phyloP scores from a whole-genome alignment of 2,329 filamentous ascomycete genomes.

The Paraphaeosphaeria minitans region DNA sequence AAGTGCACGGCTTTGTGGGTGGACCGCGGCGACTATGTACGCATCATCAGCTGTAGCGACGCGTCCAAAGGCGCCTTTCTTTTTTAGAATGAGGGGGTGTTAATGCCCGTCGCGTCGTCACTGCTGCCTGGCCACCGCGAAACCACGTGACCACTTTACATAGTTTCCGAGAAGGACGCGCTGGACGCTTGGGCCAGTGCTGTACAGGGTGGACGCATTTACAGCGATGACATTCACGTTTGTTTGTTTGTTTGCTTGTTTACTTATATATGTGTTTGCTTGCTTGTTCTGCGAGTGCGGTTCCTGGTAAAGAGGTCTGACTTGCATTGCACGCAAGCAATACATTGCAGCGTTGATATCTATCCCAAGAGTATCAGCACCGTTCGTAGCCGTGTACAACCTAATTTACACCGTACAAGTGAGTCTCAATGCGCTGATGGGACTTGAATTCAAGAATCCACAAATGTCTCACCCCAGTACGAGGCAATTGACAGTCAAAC shows the following conservation, averaged over 20 bases:
- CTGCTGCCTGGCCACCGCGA: background rate
- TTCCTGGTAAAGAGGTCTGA: background rate
- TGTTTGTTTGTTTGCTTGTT: too few species aligned
- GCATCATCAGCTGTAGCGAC: constrained; percentile 8
- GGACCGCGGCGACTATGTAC: constrained; percentile 1
- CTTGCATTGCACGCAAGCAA: background rate
- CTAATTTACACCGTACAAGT: background rate
- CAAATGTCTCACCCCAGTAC: background rate
- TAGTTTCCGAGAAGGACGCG: background rate
- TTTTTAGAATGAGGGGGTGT: background rate
- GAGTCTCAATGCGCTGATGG: background rate
- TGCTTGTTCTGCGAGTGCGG: too few species aligned
- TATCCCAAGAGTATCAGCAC: too few species aligned
- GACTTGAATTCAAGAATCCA: background rate
- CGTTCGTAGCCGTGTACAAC: too few species aligned
- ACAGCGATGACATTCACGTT: too few species aligned
- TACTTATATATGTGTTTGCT: too few species aligned
- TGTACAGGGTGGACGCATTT: background rate
- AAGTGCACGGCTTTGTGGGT: constrained; percentile 9
- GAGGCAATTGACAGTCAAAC: background rate
- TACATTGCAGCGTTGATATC: background rate
- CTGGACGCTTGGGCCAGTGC: background rate
- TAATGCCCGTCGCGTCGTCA: background rate
- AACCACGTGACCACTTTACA: constrained; percentile 21
- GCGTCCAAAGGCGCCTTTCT: background rate